Base-by-base conservation (phyloP, 768 basidiomycete species). In the Lentinula sp. region DNA sequence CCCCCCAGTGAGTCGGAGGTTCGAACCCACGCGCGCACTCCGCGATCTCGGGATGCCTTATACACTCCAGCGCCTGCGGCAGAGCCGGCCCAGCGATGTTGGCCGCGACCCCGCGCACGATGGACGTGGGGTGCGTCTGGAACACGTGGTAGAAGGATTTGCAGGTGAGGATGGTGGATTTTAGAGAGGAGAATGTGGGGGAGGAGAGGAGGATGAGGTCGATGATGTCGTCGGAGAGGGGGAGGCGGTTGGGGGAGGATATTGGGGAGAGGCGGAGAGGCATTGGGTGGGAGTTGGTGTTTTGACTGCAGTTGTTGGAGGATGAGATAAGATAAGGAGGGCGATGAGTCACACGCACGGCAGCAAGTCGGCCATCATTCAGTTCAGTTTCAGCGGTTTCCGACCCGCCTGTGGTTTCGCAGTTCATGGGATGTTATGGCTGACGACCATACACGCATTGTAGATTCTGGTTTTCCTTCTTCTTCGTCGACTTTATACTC, bases 101-200 rank as follows among this genome's bases (percentile, higher is more conserved):
- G 36, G 64, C 66, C 3, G 72, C 70, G 4, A 75, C 68, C 28
- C 70, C 66, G 2, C 71, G 64, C 43, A 71, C 58, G 20, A 74
- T 70, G 45, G 72, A 72, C 55, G 65, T 68, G 10, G 70, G 72
- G 32, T 70, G 72, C 13, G 42, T 52, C 35, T 65, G 66, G 60
- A 69, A 77, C 48, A 72, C 59, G 3, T 61, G 59, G 61, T 74
- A 69, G 54, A 74, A 66, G n/a, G 63, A 63, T 58, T 72, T 74
- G 5, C 70, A 71, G 23, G 73, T 57, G 2, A 57, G 23, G n/a
- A 41, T 41, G 20, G 46, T 48, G 2, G 54, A 37, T 56, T 51
- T 4, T 2, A 51, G 50, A 16, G 23, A 37, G 64, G 36, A 67
- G 65, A 41, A 74, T 65, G 73, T 66, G 18, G 68, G 73, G 36